phyloP scores from a whole-genome alignment of 1,139 yeast genomes.

The Ashbya aceris region DNA sequence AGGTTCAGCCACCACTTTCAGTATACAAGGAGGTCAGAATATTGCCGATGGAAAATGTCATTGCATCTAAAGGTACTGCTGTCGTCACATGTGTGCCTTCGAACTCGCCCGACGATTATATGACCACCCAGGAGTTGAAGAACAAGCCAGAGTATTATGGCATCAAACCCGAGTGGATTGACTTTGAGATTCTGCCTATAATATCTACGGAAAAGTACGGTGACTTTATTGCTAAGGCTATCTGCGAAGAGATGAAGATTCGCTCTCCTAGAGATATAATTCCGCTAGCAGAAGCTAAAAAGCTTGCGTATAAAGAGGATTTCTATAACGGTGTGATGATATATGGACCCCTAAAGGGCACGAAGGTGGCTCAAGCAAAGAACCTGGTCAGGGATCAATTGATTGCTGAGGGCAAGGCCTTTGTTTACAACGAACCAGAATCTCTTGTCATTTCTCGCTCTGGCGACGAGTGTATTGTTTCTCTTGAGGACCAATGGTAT shows the following conservation, averaged over 20 bases:
- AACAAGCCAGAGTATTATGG: conserved; percentile 89
- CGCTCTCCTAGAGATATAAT: conserved; percentile 89
- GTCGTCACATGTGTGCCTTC: conserved; percentile 98
- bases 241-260: conserved; percentile 82
- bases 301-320: conserved; percentile 92
- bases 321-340: conserved; percentile 82
- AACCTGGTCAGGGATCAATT: conserved; percentile 77
- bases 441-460: conserved; percentile 82
- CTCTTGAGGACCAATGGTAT: conserved; percentile 98
- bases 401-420: conserved; percentile 69
- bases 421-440: conserved; percentile 93
- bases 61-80: conserved; percentile 96
- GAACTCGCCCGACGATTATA: conserved; percentile 94
- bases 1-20: conserved; percentile 79
- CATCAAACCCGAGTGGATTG: conserved; percentile 82
- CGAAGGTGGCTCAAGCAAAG: conserved; percentile 85
- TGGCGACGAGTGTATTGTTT: conserved; percentile 94
- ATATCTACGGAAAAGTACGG: conserved; percentile 82
- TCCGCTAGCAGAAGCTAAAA: conserved; percentile 86
- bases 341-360: conserved; percentile 77
- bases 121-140: conserved; percentile 73
- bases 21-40: conserved; percentile 63
- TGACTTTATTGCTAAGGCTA: conserved; percentile 73
- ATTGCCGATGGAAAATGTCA: conserved; percentile 95
- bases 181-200: conserved; percentile 61